Conservation (phyloP, 495 filamentous ascomycete genomes). For the Penicillium ucsense region DNA sequence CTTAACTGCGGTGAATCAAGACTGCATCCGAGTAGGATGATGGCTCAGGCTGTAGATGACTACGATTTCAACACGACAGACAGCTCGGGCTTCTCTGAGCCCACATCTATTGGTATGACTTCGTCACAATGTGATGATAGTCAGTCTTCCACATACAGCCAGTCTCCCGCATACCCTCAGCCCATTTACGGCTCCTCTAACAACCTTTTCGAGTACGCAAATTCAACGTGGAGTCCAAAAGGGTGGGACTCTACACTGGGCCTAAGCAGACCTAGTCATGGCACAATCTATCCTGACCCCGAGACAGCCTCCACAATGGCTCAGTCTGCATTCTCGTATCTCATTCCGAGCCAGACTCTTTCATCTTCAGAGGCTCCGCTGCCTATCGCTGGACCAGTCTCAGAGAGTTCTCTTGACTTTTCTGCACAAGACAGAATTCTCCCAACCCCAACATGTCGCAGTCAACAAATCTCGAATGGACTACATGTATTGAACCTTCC, state of each 20-base stretch:
- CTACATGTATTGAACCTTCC: not conserved
- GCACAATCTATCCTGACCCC: conserved; percentile 20
- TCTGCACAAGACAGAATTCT: conserved; percentile 26
- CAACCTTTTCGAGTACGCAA: conserved; percentile 17
- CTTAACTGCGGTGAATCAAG: too few species aligned
- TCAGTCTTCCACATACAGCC: conserved; percentile 15
- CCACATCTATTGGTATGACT: conserved; percentile 14
- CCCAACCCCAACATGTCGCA: conserved; percentile 23
- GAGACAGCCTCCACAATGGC: conserved; percentile 13
- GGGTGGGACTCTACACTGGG: conserved; percentile 18
- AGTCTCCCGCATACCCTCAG: conserved; percentile 21
- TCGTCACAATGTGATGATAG: conserved; percentile 26
- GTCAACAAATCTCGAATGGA: conserved; percentile 8
- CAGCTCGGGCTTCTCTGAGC: conserved; percentile 11
- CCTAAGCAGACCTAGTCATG: conserved; percentile 9
- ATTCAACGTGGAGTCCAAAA: conserved; percentile 17
- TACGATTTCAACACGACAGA: conserved; percentile 19
- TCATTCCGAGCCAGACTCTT: conserved; percentile 17
- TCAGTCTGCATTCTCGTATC: conserved; percentile 21
- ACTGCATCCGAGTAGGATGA: too few species aligned
- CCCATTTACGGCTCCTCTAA: conserved; percentile 14
- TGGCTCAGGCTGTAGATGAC: conserved; percentile 9
- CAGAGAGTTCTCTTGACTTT: conserved; percentile 10
- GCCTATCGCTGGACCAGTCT: conserved; percentile 10
- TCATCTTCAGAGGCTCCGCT: conserved; percentile 14